Base-by-base conservation (phyloP, 1,284 basidiomycete species). In the Papiliotrema terrestris region DNA sequence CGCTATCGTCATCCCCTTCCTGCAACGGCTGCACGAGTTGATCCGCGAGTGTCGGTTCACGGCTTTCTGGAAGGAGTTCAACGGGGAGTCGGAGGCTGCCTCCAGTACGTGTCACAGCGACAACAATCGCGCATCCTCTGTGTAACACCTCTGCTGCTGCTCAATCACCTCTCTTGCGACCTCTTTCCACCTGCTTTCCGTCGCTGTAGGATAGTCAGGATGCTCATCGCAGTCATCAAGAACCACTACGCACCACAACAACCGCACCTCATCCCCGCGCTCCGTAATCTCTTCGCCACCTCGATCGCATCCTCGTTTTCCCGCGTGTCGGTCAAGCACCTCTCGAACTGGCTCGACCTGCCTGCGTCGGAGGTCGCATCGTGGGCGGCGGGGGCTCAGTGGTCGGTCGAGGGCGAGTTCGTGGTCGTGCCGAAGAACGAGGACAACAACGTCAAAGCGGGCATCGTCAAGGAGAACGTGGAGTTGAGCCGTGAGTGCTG, bases 361-460 rank as follows among this genome's bases (percentile, higher is more conserved):
- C 26, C 56, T 13, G 47, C 60, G n/a, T 65, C 79, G 17, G 85
- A 85, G 38, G 79, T 94, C 39, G 79, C 81, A 42, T 78, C 78
- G 11, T 94, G 87, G 74, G 80, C 88, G 48, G 59, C 63, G 48
- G 75, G 80, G 63, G 83, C 84, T 47, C 89, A 86, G 20, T 97
- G 93, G 94, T 79, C 79, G 42, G 63, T 86, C 36, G 84, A 91
- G 65, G 77, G 81, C 6, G 84, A 83, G 17, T 82, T 85, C 13
- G 83, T 92, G 46, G 79, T 76, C 25, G 81, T 96, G 53, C 91
- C 92, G 39, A 82, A 85, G 49, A 94, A 93, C 75, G 88, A 87
- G n/a, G 90, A 94, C 76, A 97, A 96, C 77, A 88, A 92, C 70
- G 91, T 96, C 68, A 89, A 92, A 75, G 89, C 92, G 0, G 89